Evolutionary conservation across 164 flowering plant genomes (phyloP).

Genomic region (Aristolochia fimbriata): DNA sequence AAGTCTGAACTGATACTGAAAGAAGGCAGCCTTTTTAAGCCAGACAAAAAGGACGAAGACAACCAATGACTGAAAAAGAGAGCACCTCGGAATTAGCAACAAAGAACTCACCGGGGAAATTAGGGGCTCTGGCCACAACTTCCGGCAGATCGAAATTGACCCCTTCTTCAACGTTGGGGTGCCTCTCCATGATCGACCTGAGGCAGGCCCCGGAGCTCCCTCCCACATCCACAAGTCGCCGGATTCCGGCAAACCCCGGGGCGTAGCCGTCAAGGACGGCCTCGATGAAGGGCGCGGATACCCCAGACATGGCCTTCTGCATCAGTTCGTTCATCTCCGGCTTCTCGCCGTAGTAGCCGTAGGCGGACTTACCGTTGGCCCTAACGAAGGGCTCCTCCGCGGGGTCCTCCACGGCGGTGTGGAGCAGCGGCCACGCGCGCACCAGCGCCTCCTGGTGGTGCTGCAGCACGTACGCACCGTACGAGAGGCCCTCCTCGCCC

Average conservation of each 20-base stretch:
- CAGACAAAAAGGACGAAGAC: background rate
- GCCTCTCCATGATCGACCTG: conserved; percentile 44
- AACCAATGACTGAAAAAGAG: background rate
- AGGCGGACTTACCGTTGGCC: conserved; percentile 55
- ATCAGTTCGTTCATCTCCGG: conserved; percentile 68
- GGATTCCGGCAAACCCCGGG: conserved; percentile 44
- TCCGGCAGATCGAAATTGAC: conserved; percentile 75
- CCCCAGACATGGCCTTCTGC: conserved; percentile 69
- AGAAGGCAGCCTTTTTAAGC: no score
- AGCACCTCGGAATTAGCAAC: no score
- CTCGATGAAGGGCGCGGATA: conserved; percentile 68
- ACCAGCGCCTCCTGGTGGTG: conserved; percentile 67
- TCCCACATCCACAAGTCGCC: conserved; percentile 59
- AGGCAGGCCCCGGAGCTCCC: conserved; percentile 77
- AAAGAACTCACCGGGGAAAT: conserved; percentile 31
- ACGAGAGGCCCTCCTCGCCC: conserved; percentile 48
- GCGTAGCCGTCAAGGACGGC: conserved; percentile 43
- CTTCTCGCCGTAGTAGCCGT: conserved; percentile 40
- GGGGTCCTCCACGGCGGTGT: conserved; percentile 51
- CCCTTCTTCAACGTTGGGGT: conserved; percentile 31
- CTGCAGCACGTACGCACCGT: conserved; percentile 58
- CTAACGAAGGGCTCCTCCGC: conserved; percentile 44
- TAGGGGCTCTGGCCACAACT: conserved; percentile 59
- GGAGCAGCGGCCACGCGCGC: conserved; percentile 50
- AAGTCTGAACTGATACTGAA: no score